Evolutionary conservation across 805 yeast species (phyloP).

Genomic region (Candida golubevii): DNA sequence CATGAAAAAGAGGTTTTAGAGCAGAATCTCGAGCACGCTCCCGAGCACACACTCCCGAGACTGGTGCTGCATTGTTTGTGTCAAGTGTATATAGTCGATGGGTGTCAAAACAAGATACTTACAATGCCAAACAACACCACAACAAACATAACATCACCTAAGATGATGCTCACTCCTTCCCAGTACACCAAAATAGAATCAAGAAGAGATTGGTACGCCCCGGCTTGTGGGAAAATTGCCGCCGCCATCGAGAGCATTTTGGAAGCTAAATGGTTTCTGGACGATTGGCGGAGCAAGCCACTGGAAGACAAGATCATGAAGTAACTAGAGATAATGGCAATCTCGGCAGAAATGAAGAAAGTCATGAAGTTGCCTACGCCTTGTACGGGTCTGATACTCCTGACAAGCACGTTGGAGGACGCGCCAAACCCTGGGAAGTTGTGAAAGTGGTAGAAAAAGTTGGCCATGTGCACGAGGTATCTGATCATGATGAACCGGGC

Average conservation of each 20-base stretch:
- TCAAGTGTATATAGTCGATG: conserved; percentile 3
- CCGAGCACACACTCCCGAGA: not conserved
- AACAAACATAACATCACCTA: conserved; percentile 35
- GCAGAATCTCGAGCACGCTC: not conserved
- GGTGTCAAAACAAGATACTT: conserved; percentile 18
- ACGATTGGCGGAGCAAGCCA: conserved; percentile 21
- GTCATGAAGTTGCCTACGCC: conserved; percentile 22
- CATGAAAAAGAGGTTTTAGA: conserved; percentile 25
- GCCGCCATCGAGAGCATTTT: conserved; percentile 30
- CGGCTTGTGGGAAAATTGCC: conserved; percentile 32
- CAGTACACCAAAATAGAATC: conserved; percentile 30
- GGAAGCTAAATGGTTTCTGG: conserved; percentile 25
- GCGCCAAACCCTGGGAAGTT: conserved; percentile 22
- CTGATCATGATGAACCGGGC: conserved; percentile 32
- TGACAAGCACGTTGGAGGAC: conserved; percentile 23
- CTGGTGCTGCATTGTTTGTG: not conserved
- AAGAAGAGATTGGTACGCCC: conserved; percentile 26
- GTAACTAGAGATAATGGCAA: conserved; percentile 30
- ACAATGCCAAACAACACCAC: conserved; percentile 36
- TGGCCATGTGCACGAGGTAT: conserved; percentile 21
- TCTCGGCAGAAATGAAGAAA: conserved; percentile 29
- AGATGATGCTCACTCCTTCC: conserved; percentile 32
- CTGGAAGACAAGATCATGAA: conserved; percentile 25
- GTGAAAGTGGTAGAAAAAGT: conserved; percentile 34
- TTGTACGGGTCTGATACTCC: conserved; percentile 16